phyloP scores from a whole-genome alignment of 441 rosid genomes.

The Bruguiera hainesii region DNA sequence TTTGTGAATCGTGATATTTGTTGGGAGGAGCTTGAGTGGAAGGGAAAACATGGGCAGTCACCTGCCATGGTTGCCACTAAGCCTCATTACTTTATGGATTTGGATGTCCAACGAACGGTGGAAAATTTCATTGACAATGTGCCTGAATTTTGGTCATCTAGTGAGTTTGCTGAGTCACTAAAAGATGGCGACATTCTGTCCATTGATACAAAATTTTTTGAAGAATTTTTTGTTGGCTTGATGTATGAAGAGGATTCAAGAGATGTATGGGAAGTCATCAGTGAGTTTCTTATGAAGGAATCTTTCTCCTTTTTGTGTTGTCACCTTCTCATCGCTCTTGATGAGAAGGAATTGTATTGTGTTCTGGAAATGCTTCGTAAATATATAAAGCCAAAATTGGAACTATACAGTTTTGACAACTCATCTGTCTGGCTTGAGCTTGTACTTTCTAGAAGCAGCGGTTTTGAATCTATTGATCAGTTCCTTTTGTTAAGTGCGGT shows the following conservation, averaged over 20 bases:
- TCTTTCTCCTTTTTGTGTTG: conserved; percentile 62
- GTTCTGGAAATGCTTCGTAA: conserved; percentile 47
- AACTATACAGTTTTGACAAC: conserved; percentile 28
- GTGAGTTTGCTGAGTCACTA: conserved; percentile 71
- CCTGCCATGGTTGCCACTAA: conserved; percentile 94
- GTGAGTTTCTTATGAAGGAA: conserved; percentile 63
- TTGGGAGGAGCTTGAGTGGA: conserved; percentile 98
- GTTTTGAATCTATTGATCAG: conserved; percentile 52
- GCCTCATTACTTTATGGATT: conserved; percentile 91
- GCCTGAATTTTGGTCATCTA: conserved; percentile 91
- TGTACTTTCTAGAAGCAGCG: conserved; percentile 41
- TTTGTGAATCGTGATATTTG: conserved; percentile 83
- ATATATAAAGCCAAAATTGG: conserved; percentile 29
- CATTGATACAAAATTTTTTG: conserved; percentile 60
- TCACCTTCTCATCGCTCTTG: conserved; percentile 64
- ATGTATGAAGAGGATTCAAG: conserved; percentile 62
- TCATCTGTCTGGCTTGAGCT: conserved; percentile 56
- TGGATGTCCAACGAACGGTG: conserved; percentile 64
- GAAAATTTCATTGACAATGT: conserved; percentile 76
- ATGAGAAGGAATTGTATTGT: conserved; percentile 49
- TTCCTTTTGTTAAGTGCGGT: conserved; percentile 64
- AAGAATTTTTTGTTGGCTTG: conserved; percentile 51
- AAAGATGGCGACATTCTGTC: conserved; percentile 71
- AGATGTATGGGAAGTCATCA: conserved; percentile 64
- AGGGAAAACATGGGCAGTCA: conserved; percentile 93